Percentiles rank a stretch among this genome's conserved stretches.
phyloP scores from a whole-genome alignment of 306 rosid genomes.

The Prunus dulcis region DNA sequence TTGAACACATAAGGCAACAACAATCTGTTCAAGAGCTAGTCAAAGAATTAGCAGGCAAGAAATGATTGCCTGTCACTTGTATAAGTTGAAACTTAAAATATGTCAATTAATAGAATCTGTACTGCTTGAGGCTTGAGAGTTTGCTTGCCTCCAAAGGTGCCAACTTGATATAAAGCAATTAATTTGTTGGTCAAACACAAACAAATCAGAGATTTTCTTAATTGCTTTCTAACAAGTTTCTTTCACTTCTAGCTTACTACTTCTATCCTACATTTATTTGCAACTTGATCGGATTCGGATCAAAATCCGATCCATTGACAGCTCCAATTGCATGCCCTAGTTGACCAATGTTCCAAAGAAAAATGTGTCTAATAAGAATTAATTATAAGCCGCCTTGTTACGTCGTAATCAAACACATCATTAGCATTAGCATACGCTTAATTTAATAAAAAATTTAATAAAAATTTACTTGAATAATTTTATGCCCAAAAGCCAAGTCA shows the following conservation, averaged over 20 bases:
- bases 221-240: not conserved
- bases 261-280: not conserved
- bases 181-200: not conserved
- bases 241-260: not conserved
- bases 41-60: constrained; percentile 33
- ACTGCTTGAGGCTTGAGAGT: not conserved
- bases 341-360: not conserved
- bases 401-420: not conserved
- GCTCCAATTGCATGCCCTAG: not conserved
- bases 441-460: too few relatives aligned
- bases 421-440: not conserved
- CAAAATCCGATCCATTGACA: too few relatives aligned
- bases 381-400: not conserved
- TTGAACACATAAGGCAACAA: constrained; percentile 37
- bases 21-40: constrained; percentile 33
- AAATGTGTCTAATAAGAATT: not conserved
- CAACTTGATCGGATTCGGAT: not conserved
- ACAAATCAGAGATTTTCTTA: not conserved
- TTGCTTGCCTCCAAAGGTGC: not conserved
- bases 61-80: not conserved
- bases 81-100: not conserved
- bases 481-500: not conserved
- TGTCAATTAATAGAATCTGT: not conserved
- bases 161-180: not conserved
- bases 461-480: not conserved